Conservation (phyloP, 805 yeast species). For the Lachancea kluyveri region DNA sequence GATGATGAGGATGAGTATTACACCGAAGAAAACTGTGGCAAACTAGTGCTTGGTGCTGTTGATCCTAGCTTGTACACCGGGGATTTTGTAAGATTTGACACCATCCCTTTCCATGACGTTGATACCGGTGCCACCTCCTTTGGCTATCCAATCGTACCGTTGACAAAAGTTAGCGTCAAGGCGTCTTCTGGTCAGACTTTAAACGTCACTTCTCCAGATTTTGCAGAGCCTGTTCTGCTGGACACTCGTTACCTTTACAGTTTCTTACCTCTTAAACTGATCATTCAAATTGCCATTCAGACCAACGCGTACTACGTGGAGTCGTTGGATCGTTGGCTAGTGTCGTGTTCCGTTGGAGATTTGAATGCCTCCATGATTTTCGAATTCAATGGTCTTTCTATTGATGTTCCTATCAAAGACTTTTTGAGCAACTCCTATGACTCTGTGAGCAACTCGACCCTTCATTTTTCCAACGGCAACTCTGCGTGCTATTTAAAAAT, state of each 20-base stretch:
- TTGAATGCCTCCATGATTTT: constrained; percentile 47
- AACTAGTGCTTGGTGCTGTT: constrained; percentile 53
- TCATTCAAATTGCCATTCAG: constrained; percentile 62
- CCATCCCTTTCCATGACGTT: constrained; percentile 37
- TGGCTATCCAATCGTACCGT: constrained; percentile 42
- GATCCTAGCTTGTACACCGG: constrained; percentile 42
- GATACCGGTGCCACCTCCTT: constrained; percentile 14
- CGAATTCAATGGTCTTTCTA: constrained; percentile 43
- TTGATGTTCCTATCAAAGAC: constrained; percentile 45
- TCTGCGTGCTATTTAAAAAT: constrained; percentile 52
- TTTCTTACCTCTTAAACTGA: constrained; percentile 48
- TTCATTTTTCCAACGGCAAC: constrained; percentile 48
- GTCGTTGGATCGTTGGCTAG: constrained; percentile 49
- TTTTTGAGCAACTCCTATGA: constrained; percentile 38
- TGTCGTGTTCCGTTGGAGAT: constrained; percentile 48
- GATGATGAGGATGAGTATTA: background rate
- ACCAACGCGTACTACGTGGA: constrained; percentile 56
- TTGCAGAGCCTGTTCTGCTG: constrained; percentile 47
- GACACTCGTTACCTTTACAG: constrained; percentile 48
- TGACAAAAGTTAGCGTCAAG: constrained; percentile 40
- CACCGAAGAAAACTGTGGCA: constrained; percentile 22
- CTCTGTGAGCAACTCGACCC: constrained; percentile 26
- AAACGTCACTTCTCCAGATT: constrained; percentile 31
- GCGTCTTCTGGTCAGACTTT: constrained; percentile 35
- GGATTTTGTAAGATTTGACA: constrained; percentile 42